Evolutionary conservation across 2,329 filamentous ascomycete species (phyloP), one percentile per base, ranked within the genome.

Genomic region (Hypoxylon sp.): DNA sequence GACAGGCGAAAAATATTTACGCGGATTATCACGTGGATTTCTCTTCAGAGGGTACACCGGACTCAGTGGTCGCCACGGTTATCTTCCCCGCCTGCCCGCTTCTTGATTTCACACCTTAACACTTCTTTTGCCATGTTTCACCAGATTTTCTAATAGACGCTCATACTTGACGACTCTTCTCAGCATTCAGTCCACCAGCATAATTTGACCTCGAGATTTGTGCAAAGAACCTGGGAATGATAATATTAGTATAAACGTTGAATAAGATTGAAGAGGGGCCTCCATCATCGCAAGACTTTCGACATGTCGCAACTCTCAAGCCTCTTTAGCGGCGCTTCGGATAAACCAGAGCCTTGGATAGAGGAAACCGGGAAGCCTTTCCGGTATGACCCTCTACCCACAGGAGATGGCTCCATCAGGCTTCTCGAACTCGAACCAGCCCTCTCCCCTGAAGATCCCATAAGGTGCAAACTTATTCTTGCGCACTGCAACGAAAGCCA

Each of bases 381-480:
- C 39, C 50, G 31, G 11, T 69, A 67, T 37, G 37, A 57, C 13
- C 47, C 51, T 47, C n/a, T 69, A 17, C 8, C 39, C 8, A 11
- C 17, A 11, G n/a, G 29, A 35, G 47, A 57, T 31, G 39, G 53
- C 15, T 50, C 24, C n/a, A 63, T 62, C 19, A 64, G 64, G 15
- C 52, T 70, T 35, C 48, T 70, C 2, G 64, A 64, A 56, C 60
- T 70, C 11, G 56, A 65, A 27, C 56, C 64, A 53, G 66, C 64
- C 24, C 55, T 37, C 39, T 42, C 52, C 13, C 50, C 44, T 17
- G 60, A 65, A 21, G 65, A 70, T 24, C 64, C 67, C 19, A 65
- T 70, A 47, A 61, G 64, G 56, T 67, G 67, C 42, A 63, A 46
- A 11, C 24, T 70, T 11, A 35, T 70, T 13, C 60, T 62, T n/a